Evolutionary conservation across 345 rosid species (phyloP).

Genomic region (Populus deltoides): DNA sequence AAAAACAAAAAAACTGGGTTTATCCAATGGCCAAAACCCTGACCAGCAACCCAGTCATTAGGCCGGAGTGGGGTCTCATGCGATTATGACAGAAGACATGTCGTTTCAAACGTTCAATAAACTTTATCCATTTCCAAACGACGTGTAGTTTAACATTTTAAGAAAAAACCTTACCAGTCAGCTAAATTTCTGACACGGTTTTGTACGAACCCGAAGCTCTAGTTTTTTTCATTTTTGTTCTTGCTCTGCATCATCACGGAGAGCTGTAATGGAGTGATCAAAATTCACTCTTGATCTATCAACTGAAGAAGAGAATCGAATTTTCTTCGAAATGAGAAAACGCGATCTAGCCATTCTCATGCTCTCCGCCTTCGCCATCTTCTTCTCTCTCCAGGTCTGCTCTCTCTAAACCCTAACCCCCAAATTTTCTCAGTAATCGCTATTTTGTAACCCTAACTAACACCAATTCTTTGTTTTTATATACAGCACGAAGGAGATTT

Average conservation of each 20-base stretch:
- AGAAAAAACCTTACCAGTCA: too few relatives aligned
- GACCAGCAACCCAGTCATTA: too few relatives aligned
- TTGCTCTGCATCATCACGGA: neutral
- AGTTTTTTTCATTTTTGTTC: too few relatives aligned
- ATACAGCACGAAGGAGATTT: slow-evolving; percentile 94
- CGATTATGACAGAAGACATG: too few relatives aligned
- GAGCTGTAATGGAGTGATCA: neutral
- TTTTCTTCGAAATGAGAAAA: slow-evolving; percentile 64
- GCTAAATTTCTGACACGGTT: too few relatives aligned
- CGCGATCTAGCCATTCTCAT: slow-evolving; percentile 92
- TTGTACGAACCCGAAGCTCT: too few relatives aligned
- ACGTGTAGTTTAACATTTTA: too few relatives aligned
- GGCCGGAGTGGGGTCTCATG: too few relatives aligned
- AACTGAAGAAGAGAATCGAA: neutral
- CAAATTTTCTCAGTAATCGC: neutral
- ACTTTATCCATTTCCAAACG: too few relatives aligned
- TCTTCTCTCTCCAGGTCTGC: slow-evolving; percentile 96
- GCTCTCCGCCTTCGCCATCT: slow-evolving; percentile 92
- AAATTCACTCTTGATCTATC: neutral
- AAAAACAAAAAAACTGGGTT: too few relatives aligned
- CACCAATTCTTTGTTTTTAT: neutral
- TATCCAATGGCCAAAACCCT: too few relatives aligned
- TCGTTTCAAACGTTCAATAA: too few relatives aligned
- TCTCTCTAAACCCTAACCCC: neutral
- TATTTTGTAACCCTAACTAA: neutral